Base-by-base conservation (phyloP, 805 yeast genomes). In the Nadsonia fulvescens region DNA sequence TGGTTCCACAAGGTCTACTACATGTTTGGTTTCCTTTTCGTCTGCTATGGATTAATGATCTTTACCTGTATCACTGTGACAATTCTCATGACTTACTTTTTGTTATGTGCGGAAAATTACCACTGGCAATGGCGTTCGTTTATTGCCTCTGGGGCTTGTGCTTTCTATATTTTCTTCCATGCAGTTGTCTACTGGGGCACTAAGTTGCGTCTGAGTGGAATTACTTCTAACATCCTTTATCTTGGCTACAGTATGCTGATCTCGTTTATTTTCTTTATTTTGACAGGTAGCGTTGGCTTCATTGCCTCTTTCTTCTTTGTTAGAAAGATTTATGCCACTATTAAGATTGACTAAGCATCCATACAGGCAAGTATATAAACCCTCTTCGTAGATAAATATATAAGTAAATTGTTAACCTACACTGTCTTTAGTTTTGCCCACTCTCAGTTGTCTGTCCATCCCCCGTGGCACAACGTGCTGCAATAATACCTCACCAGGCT, bases 121-220 rank as follows among this genome's bases (percentile, higher is more conserved):
- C 70, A 71, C 49, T 89, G 98, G 98, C 95, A 86, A 46, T 89
- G 98, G 98, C 70, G 83, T 49, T 68, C 93, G 3, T 53, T 78
- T 39, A 66, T 75, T 42, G 65, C 81, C 32, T 78, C 93, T 14
- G 95, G 93, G 22, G 91, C 95, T 16, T 74, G 93, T 47, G 64
- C 93, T 0, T 38, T 73, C 28, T 89, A 86, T 47, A 73, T 83
- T 21, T 79, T 82, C 52, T 38, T 79, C 25, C 93, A 89, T 51
- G 71, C 95, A 3, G 54, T 82, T 32, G 56, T 75, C 37, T 56
- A 50, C 40, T 40, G 51, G 40, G 15, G 39, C 15, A 39, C 44
- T 25, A 44, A 49, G 40, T 63, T 86, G 42, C 64, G 81, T 13
- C 55, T 83, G 25, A 76, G 71, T 22, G 91, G 82, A 4, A 57